A percentile compares a stretch with the other conserved stretches of the same genome.
Evolutionary conservation across 306 rosid species (phyloP).

Genomic region (Bauhinia variegata): DNA sequence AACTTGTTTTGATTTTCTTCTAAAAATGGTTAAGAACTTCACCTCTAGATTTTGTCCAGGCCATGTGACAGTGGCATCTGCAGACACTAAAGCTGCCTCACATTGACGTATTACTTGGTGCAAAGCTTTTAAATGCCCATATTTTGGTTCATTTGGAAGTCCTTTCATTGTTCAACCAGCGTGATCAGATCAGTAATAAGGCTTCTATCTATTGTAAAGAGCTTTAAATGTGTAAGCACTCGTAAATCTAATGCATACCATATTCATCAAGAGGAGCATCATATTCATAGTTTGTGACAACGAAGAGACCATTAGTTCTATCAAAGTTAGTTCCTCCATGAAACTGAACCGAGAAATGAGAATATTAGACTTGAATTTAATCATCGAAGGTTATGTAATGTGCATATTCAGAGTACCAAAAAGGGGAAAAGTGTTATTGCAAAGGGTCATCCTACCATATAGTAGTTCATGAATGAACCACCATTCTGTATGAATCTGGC

Average conservation of each 20-base stretch:
- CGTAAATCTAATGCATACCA: slow-evolving; percentile 53
- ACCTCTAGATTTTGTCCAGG: slow-evolving; percentile 79
- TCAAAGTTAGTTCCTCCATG: slow-evolving; percentile 99
- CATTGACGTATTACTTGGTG: slow-evolving; percentile 69
- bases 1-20: slow-evolving; percentile 6
- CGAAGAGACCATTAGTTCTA: slow-evolving; percentile 86
- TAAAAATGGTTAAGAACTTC: slow-evolving; percentile 24
- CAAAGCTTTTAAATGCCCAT: slow-evolving; percentile 73
- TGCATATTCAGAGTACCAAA: slow-evolving; percentile 14
- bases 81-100: slow-evolving; percentile 68
- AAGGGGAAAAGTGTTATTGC: background rate
- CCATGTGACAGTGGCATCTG: slow-evolving; percentile 55
- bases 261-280: slow-evolving; percentile 93
- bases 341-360: slow-evolving; percentile 51
- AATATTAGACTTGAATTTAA: slow-evolving; percentile 6
- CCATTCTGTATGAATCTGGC: slow-evolving; percentile 86
- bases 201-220: background rate
- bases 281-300: slow-evolving; percentile 88
- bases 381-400: background rate
- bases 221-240: slow-evolving; percentile 3
- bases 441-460: slow-evolving; percentile 60
- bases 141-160: slow-evolving; percentile 64
- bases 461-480: slow-evolving; percentile 86
- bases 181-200: slow-evolving; percentile 31
- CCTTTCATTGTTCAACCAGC: slow-evolving; percentile 43